A percentile compares a stretch with the other conserved stretches of the same genome.
These are phyloP conservation scores for Asterophora parasitica DNA, from an alignment of 768 basidiomycete genomes.

Conservation along the genomic window DNA sequence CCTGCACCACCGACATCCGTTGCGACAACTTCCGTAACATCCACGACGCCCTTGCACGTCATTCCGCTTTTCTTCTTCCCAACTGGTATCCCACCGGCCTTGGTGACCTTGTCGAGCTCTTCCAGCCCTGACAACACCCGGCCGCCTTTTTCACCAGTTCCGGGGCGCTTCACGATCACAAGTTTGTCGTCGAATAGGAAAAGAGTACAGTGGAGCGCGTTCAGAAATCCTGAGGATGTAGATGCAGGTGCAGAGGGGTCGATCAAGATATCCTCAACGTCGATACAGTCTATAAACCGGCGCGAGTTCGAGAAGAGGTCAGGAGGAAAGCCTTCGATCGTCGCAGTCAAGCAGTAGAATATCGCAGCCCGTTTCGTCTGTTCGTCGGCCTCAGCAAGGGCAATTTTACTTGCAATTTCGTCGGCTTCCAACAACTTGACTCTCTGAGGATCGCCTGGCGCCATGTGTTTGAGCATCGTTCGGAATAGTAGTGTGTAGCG, in stretches of 20 bases:
- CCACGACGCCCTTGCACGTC: slow-evolving; percentile 80
- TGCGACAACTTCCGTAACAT: slow-evolving; percentile 77
- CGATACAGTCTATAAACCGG: slow-evolving; percentile 86
- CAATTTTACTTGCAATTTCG: slow-evolving; percentile 86
- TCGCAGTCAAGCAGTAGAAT: slow-evolving; percentile 78
- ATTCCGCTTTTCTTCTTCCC: slow-evolving; percentile 76
- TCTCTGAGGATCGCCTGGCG: slow-evolving; percentile 70
- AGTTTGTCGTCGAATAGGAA: slow-evolving; percentile 95
- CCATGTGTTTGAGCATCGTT: slow-evolving; percentile 89
- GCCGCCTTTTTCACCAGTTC: slow-evolving; percentile 71
- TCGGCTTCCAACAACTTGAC: slow-evolving; percentile 78
- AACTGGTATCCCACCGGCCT: slow-evolving; percentile 53
- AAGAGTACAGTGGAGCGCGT: slow-evolving; percentile 74
- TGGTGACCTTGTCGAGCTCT: slow-evolving; percentile 69
- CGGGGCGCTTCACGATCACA: slow-evolving; percentile 83
- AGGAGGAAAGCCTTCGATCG: slow-evolving; percentile 89
- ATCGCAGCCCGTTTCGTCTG: slow-evolving; percentile 86
- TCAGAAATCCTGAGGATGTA: slow-evolving; percentile 35
- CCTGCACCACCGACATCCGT: slow-evolving; percentile 85
- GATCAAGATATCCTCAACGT: slow-evolving; percentile 76
- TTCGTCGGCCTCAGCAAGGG: slow-evolving; percentile 86
- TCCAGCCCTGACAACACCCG: slow-evolving; percentile 71
- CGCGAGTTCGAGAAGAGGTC: slow-evolving; percentile 86
- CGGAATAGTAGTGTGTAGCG: slow-evolving; percentile 91
- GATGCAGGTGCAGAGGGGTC: slow-evolving; percentile 46